Base-by-base conservation (phyloP, 73 alveolate genomes). In the Diophrys sp. region DNA sequence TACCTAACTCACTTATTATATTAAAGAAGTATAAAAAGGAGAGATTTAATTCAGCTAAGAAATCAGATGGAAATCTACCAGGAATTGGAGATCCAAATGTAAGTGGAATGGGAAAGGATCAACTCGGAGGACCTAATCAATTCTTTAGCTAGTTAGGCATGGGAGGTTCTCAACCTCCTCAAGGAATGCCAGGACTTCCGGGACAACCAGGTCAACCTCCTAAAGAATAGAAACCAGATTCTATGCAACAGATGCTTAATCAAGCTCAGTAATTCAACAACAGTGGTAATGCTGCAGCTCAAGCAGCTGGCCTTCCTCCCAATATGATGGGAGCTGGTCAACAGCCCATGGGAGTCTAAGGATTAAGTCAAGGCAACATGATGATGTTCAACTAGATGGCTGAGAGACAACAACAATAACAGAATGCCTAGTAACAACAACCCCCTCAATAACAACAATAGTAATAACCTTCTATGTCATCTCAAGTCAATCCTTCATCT, bases 1-100 rank as follows among this genome's bases (percentile, higher is more conserved):
- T 85, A 0, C 93, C 93, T n/a, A 85, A 85, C 31, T 77, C 86
- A 23, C 56, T 85, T 0, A 78, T 79, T 53, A 85, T 85, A 24
- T 71, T 77, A 1, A 78, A 75, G 56, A 85, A 85, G 68, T 85
- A 85, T 34, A 78, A 79, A 68, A 85, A 85, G 79, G 62, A 44
- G 18, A 44, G 62, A 44, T 44, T 44, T 44, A 44, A 44, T 44
- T 18, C 62, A 11, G 5, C 5, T 11, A 44, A 44, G 62, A 44
- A 44, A 44, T 5, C 5, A 11, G 62, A 18, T 18, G n/a, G 18
- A 44, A 18, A 18, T 44, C 62, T 18, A 44, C 62, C 62, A 11
- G 62, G 62, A 44, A 44, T 44, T 5, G n/a, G n/a, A 44, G 5
- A 5, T 44, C n/a, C n/a, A 11, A 18, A 5, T 44, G 18, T 11